Base-by-base conservation (phyloP, 106 monocot genomes). In the Cymbidium sinense region DNA sequence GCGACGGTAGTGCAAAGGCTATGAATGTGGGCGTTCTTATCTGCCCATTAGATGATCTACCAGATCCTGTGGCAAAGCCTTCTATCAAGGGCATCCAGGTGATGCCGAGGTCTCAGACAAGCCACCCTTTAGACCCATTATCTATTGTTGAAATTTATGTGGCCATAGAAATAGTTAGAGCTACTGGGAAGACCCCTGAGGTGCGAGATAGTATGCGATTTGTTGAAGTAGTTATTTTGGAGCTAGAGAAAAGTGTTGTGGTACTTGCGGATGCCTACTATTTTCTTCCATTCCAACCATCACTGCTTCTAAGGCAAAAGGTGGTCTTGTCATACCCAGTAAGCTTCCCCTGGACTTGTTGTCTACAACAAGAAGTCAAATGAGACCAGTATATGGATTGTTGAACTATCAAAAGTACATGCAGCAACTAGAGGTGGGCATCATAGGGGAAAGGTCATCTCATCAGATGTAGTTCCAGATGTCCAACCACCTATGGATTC, bases 181-280 rank as follows among this genome's bases (percentile, higher is more conserved):
- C 95, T 83, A 86, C 95, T 75, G 95, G 95, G 55, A 82, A 88
- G 64, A 92, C 91, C 52, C 91, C 95, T 79, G 95, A 95, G 95
- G 84, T 92, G 69, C 82, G 95, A 64, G 95, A 95, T 79, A 85
- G 95, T 82, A 92, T 92, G 95, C 81, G 95, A 25, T 95, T 95
- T 90, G 78, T 92, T 50, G 95, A 95, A 83, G 95, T 84, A 23
- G 95, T 92, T 52, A 82, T 95, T 44, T 34, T 90, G 81, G 95
- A 95, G 43, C 95, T 89, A 76, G 95, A 92, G 23, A 95, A 95
- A 51, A 77, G 69, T 73, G 79, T 95, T 77, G 95, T 95, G 35
- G 95, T 92, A 50, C 80, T 95, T 69, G 95, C 95, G n/a, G 92
- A 95, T 86, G 95, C 95, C 9, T 95, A 95, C 70, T 95, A 88